Evolutionary conservation across 2,329 filamentous ascomycete species (phyloP), one percentile per base, ranked within the genome.

Genomic region (Curvularia verruculosa): DNA sequence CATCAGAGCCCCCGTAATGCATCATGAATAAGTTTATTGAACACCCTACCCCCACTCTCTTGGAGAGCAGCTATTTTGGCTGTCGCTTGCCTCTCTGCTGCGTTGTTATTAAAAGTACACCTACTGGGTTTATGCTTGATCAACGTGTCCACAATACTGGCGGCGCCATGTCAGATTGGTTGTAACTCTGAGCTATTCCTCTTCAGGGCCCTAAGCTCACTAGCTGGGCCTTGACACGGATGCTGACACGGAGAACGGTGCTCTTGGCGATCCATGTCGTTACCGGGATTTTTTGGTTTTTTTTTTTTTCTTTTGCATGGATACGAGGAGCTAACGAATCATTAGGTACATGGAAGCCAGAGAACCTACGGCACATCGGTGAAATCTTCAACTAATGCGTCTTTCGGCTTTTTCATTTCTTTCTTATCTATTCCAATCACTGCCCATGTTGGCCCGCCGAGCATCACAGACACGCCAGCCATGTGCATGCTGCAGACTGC

Each of bases 261-360:
- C 29, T 13, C 29, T 13, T 13, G 10, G 29, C 29, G 29, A 31
- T 31, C 29, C 10, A 31, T 31, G 29, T 15, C 10, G 15, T 13
- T 12, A 31, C 5, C 29, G 29, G 3, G 29, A 3, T 31, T 15
- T 31, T 12, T 29, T 5, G 29, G 10, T 31, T 15, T 31, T 12
- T 29, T 28, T 5, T 29, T 12, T 31, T 5, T 4, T 29, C 8
- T 5, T 29, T 12, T 31, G 3, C 3, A 31, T 15, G 12, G 21
- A 9, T 21, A 41, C 12, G 10, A 15, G 23, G 21, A 24, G 13
- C 69, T 75, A 49, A 75, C 65, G 53, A 50, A 24, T 46, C 18
- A 40, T 52, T 41, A 75, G 73, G 73, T 26, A 73, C 71, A 49
- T 75, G 73, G 73, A 75, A 75, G 50, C 73, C 73, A 31, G 71